These are phyloP conservation scores for Phytophthora litchii DNA, from an alignment of 352 stramenopile genomes.

Conservation along the genomic window DNA sequence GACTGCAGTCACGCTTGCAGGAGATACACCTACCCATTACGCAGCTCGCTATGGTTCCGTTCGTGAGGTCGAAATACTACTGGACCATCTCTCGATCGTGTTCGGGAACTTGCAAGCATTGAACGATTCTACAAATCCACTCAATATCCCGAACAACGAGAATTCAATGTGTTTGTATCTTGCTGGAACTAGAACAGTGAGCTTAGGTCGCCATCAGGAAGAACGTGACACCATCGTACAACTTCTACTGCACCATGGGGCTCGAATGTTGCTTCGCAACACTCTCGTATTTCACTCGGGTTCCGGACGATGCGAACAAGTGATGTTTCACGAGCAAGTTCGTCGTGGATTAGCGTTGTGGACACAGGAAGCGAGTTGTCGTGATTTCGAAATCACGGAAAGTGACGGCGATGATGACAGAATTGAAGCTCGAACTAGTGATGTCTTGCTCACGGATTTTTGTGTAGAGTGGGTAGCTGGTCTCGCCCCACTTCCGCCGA, in stretches of 20 bases:
- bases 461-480: conserved; percentile 18
- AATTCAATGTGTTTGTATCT: conserved; percentile 9
- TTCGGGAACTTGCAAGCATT: conserved; percentile 17
- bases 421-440: background rate
- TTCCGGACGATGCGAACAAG: background rate
- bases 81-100: background rate
- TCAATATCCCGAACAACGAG: conserved; percentile 9
- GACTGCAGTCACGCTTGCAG: background rate
- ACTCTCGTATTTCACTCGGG: background rate
- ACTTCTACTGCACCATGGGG: conserved; percentile 22
- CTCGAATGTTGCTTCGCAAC: conserved; percentile 14
- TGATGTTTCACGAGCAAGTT: conserved; percentile 20
- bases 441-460: conserved; percentile 21
- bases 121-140: conserved; percentile 6
- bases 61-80: conserved; percentile 11
- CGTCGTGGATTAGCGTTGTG: conserved; percentile 17
- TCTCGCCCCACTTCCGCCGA: background rate
- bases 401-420: background rate
- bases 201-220: background rate
- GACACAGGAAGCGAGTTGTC: conserved; percentile 10
- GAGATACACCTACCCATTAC: conserved; percentile 19
- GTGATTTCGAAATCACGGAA: background rate
- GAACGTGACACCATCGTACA: conserved; percentile 14
- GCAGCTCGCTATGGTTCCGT: conserved; percentile 13
- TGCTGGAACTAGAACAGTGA: background rate